Base-by-base conservation (phyloP, 129 eudicot species). In the Chrysanthemum makinoi region DNA sequence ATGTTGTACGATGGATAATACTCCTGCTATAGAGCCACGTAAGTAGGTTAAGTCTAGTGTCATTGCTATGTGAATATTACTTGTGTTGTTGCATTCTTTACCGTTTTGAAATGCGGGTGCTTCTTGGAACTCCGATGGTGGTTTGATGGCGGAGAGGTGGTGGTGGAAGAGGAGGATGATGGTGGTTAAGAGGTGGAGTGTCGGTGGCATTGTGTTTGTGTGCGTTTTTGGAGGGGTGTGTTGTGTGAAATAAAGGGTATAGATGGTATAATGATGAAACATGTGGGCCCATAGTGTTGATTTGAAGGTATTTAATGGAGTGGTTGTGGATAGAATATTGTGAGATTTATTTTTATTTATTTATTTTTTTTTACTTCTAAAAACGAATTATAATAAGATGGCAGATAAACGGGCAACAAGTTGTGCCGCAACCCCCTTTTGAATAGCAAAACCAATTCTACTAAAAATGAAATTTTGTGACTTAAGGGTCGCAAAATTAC, bases 1-100 rank as follows among this genome's bases (percentile, higher is more conserved):
- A 75, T 90, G 95, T 16, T 79, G 91, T 70, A 90, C 91, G 62
- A 86, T 85, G 58, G 97, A 90, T 58, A 85, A 74, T 53, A 90
- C 89, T 48, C 86, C 97, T 75, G 97, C 95, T 71, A 90, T 68
- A 14, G 91, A 81, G 66, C 97, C 97, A 10, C 97, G 95, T 74
- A 90, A 81, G 84, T 90, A 90, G 18, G 91, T 86, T 57, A 86
- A 19, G 62, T 90, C 97, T 52, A 87, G 88, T 2, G 97, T 87
- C 97, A 87, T 90, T 15, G 95, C 86, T 51, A 90, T 74, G 84
- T 90, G 96, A 56, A 87, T 83, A 24, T 33, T 75, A 19, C 26
- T 75, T 39, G 70, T 57, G 58, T 66, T 20, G 11, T 80, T 48
- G 80, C 96, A 90, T 66, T 82, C 74, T 17, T 68, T 64, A 54